Base-by-base conservation (phyloP, 2,329 filamentous ascomycete genomes). In the Fusarium setosum region DNA sequence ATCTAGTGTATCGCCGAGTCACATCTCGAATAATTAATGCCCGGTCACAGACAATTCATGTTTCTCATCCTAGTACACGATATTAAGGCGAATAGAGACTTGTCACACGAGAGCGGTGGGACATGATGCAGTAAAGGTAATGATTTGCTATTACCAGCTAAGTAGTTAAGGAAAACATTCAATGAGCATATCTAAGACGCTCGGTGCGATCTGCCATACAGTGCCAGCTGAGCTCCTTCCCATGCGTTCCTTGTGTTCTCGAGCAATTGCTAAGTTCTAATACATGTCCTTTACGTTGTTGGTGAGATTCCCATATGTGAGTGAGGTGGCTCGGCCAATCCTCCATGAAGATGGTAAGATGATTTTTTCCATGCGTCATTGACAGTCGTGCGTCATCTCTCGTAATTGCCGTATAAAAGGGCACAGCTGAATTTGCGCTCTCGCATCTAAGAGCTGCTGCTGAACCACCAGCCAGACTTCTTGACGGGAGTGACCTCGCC, bases 381-480 rank as follows among this genome's bases (percentile, higher is more conserved):
- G n/a, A 49, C 23, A 59, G 17, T 9, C 18, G n/a, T 35, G 29
- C 15, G 6, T 15, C 5, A 8, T 21, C 10, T 49, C 13, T 4
- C 7, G 12, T n/a, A 11, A 35, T 18, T 29, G 17, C 7, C 20
- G 34, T 23, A 2, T 17, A 35, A n/a, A n/a, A 20, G 42, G 50
- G 11, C 59, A 42, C 40, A 8, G 26, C 37, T 29, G 32, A 38
- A 42, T 17, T 9, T 40, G 12, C 11, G 26, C n/a, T 20, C 11
- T 15, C n/a, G 6, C 37, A 35, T 35, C 62, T n/a, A 69, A 6
- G 41, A 35, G 26, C 49, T 61, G 26, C 35, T 51, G 5, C 67
- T 56, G 20, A 72, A 71, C 68, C 66, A 68, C 50, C 70, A 65
- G 10, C 59, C 63, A 32, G 56, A 52, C 42, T 60, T 69, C 38